Conservation (phyloP, 2,329 filamentous ascomycete genomes). For the Cylindrodendrum hubeiense region DNA sequence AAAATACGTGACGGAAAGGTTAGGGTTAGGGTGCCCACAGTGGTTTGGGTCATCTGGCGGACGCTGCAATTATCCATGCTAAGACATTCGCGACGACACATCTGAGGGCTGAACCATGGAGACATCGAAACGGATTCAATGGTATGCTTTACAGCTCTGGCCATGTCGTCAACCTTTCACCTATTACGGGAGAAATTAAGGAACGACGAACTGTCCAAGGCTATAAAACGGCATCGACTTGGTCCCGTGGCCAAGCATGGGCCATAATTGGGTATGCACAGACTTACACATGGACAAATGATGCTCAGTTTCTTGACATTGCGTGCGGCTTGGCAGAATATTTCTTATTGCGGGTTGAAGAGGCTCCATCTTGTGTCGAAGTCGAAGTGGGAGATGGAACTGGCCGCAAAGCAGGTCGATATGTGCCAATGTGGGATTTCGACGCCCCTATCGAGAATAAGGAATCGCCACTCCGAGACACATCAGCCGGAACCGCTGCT, state of each 20-base stretch:
- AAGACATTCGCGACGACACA: conserved; percentile 53
- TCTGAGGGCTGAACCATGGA: conserved; percentile 47
- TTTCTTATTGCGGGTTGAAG: conserved; percentile 56
- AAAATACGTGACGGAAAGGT: conserved; percentile 24
- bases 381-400: conserved; percentile 19
- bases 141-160: conserved; percentile 32
- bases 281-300: conserved; percentile 61
- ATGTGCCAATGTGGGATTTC: conserved; percentile 48
- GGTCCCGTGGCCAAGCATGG: conserved; percentile 64
- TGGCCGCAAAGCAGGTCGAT: conserved; percentile 2
- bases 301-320: conserved; percentile 54
- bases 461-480: conserved; percentile 47
- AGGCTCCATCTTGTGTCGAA: conserved; percentile 39
- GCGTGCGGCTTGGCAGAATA: conserved; percentile 60
- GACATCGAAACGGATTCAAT: neutral
- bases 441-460: conserved; percentile 56
- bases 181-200: conserved; percentile 52
- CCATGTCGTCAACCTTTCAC: conserved; percentile 61
- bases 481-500: conserved; percentile 54
- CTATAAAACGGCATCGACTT: conserved; percentile 57
- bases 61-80: conserved; percentile 55
- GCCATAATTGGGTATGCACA: conserved; percentile 62
- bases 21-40: conserved; percentile 44
- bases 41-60: conserved; percentile 43
- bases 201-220: conserved; percentile 60